Percentiles rank a stretch among this genome's conserved stretches.
Evolutionary conservation across 129 eudicot species (phyloP).

Genomic region (Pseudognaphalium luteoalbum): DNA sequence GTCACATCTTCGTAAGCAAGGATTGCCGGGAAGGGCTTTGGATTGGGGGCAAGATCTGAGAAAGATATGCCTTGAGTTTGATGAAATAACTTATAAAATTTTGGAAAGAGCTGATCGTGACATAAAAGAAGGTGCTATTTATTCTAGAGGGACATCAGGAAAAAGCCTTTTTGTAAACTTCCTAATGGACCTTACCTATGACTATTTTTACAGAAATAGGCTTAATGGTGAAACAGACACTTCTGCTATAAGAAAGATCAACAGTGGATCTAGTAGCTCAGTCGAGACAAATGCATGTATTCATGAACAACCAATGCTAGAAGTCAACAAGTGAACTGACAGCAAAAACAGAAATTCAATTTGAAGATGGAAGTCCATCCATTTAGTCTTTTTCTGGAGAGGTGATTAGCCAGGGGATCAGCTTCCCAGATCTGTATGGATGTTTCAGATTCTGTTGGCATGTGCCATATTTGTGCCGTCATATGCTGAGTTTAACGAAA

Average conservation of each 20-base stretch:
- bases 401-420: too few relatives aligned
- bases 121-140: constrained; percentile 42
- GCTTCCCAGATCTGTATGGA: background rate
- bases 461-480: background rate
- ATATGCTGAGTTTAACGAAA: constrained; percentile 21
- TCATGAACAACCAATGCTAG: constrained; percentile 30
- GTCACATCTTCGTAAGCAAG: constrained; percentile 78
- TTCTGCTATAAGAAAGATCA: constrained; percentile 35
- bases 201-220: constrained; percentile 53
- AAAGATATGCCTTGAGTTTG: constrained; percentile 63
- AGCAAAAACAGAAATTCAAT: constrained; percentile 18
- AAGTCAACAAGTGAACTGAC: constrained; percentile 30
- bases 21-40: constrained; percentile 70
- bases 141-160: constrained; percentile 51
- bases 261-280: constrained; percentile 33
- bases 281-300: constrained; percentile 28
- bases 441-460: constrained; percentile 13
- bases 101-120: constrained; percentile 64
- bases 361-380: background rate
- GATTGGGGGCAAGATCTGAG: constrained; percentile 86
- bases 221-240: constrained; percentile 29
- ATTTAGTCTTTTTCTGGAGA: background rate
- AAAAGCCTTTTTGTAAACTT: constrained; percentile 70
- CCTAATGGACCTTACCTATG: constrained; percentile 80
- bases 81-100: constrained; percentile 72